These are phyloP conservation scores for Aspergillus sparsus DNA, from an alignment of 495 filamentous ascomycete genomes.

Conservation along the genomic window DNA sequence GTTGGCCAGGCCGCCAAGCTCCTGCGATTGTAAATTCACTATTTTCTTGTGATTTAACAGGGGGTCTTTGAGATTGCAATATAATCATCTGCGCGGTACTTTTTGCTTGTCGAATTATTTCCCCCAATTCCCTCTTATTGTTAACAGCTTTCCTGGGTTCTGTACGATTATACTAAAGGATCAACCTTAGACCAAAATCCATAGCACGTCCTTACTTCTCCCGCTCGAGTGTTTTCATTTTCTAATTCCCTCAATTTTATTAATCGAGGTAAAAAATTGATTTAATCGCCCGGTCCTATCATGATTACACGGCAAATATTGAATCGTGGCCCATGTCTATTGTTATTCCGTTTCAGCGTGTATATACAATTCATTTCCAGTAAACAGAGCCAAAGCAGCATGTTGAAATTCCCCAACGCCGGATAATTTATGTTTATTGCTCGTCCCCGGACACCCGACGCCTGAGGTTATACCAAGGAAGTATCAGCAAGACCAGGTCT, in stretches of 20 bases:
- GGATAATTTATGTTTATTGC: not conserved
- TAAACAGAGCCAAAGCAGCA: not conserved
- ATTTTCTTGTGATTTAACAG: slow-evolving; percentile 20
- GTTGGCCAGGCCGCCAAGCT: slow-evolving; percentile 81
- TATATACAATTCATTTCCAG: not conserved
- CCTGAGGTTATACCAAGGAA: slow-evolving; percentile 1
- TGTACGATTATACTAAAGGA: slow-evolving; percentile 44
- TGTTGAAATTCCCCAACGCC: not conserved
- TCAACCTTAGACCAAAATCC: slow-evolving; percentile 21
- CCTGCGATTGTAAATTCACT: slow-evolving; percentile 63
- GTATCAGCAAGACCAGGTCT: slow-evolving; percentile 14
- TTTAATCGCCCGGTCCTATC: too few species aligned
- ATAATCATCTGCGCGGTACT: slow-evolving; percentile 40
- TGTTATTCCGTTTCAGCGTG: not conserved
- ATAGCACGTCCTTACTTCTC: slow-evolving; percentile 1
- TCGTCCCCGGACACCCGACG: not conserved
- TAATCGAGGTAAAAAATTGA: too few species aligned
- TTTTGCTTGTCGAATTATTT: slow-evolving; percentile 16
- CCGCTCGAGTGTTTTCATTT: not conserved
- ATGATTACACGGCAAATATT: too few species aligned
- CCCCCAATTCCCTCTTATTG: slow-evolving; percentile 25
- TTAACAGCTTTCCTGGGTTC: slow-evolving; percentile 35
- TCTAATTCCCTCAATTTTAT: too few species aligned
- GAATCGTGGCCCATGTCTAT: not conserved
- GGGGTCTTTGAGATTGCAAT: slow-evolving; percentile 15